phyloP scores from a whole-genome alignment of 2,329 filamentous ascomycete species.

The Talaromyces sp. region DNA sequence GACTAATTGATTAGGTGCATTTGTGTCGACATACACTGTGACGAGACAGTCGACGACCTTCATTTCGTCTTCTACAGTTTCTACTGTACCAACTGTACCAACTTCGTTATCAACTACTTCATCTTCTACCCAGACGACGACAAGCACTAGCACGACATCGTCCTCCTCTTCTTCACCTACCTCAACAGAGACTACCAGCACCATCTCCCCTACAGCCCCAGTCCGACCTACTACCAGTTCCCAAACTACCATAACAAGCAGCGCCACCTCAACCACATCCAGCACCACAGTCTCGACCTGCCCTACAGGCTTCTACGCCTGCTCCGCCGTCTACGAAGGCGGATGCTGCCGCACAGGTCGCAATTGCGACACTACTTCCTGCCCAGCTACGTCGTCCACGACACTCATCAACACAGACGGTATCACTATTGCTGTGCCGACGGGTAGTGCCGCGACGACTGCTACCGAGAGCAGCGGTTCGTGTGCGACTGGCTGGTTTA shows the following conservation, averaged over 20 bases:
- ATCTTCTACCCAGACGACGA: conserved; percentile 19
- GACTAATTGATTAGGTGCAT: conserved; percentile 27
- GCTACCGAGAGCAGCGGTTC: conserved; percentile 31
- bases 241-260: conserved; percentile 28
- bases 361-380: conserved; percentile 77
- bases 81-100: conserved; percentile 27
- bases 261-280: conserved; percentile 19
- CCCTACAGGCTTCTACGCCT: conserved; percentile 89
- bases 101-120: conserved; percentile 20
- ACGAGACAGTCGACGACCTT: conserved; percentile 33
- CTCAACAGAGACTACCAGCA: conserved; percentile 34
- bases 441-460: conserved; percentile 38
- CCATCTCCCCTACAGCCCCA: conserved; percentile 34
- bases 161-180: conserved; percentile 35
- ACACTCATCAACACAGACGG: conserved; percentile 64
- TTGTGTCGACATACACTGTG: conserved; percentile 35
- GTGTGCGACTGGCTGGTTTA: conserved; percentile 79
- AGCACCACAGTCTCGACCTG: conserved; percentile 53
- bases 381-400: conserved; percentile 63
- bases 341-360: conserved; percentile 88
- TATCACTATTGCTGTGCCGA: conserved; percentile 66
- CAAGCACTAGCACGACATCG: conserved; percentile 30
- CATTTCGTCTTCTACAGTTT: conserved; percentile 35
- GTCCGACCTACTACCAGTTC: conserved; percentile 41
- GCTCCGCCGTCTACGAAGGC: conserved; percentile 72